Evolutionary conservation across 257 asterid genomes (phyloP), one percentile per base, ranked within the genome.

Genomic region (Catharanthus roseus): DNA sequence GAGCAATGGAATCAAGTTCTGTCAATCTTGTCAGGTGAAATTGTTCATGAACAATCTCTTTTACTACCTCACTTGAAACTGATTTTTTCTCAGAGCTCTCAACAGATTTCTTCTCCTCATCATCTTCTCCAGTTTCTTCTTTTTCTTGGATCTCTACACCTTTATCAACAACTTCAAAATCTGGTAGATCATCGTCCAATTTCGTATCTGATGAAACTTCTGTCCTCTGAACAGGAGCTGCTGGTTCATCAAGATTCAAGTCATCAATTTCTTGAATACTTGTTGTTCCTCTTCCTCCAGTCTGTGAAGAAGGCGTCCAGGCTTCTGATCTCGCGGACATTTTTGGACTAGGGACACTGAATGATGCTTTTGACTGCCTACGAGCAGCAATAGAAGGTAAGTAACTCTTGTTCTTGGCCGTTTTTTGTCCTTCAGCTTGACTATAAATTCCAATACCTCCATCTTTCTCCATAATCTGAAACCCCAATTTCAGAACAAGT

Each of bases 401-500:
- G 72, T 71, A 47, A 24, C 62, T 80, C 6, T 64, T 62, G 10
- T 66, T 70, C 39, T 84, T 84, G 0, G 72, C 86, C 0, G 84
- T 44, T 49, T 77, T 83, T 77, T 83, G 86, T 15, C 96, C 92
- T 54, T 86, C 90, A 0, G 82, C 79, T 60, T 80, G 89, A 23
- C 82, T 81, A 16, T 88, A 93, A n/a, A 93, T 87, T 69, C 95
- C 96, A 33, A 82, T 57, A 1, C 95, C 97, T 21, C 96, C 99
- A 78, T 93, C 99, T 50, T 93, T 93, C 82, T 93, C 99, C 99
- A 93, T 93, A 9, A 93, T 91, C 81, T 93, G 99, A 74, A 93
- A 93, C 18, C 99, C 96, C 39, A 93, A 71, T 72, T 91, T 93
- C 72, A 93, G 75, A 24, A 89, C 86, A 39, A 91, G 90, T 73